Percentiles rank a stretch among this genome's conserved stretches.
Conservation (phyloP, 2,329 filamentous ascomycete genomes). For the Ophioceras dolichostomum region DNA sequence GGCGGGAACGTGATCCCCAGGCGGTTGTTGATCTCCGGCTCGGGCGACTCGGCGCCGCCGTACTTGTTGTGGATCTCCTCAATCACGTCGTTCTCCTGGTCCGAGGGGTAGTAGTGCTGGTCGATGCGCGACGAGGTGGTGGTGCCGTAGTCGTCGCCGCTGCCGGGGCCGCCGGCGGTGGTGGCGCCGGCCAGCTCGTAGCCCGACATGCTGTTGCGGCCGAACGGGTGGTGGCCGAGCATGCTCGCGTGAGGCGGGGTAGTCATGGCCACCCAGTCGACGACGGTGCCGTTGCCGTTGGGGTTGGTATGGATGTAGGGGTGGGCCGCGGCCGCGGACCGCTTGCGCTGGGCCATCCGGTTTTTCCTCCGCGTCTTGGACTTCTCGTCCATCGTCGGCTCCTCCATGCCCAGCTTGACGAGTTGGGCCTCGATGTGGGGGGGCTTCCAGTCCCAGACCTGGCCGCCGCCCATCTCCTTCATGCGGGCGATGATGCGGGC, state of each 20-base stretch:
- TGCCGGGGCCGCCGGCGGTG: neutral
- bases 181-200: neutral
- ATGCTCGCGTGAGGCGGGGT: neutral
- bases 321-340: neutral
- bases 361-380: constrained; percentile 29
- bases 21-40: neutral
- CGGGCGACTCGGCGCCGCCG: constrained; percentile 4
- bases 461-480: constrained; percentile 36
- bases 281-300: neutral
- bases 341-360: constrained; percentile 15
- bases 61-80: constrained; percentile 9
- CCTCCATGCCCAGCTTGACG: constrained; percentile 33
- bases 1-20: neutral
- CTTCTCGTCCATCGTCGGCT: constrained; percentile 26
- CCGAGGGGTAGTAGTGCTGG: constrained; percentile 1
- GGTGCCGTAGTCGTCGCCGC: neutral
- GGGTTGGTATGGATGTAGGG: neutral
- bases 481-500: constrained; percentile 28
- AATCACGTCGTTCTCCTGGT: constrained; percentile 6
- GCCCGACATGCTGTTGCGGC: neutral
- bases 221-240: neutral
- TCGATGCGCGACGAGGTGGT: neutral
- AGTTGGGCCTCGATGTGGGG: constrained; percentile 37
- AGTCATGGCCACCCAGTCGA: neutral
- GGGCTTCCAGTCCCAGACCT: constrained; percentile 35